Conservation (phyloP, 176 grass and related monocot genomes). For the Urochloa ruziziensis region DNA sequence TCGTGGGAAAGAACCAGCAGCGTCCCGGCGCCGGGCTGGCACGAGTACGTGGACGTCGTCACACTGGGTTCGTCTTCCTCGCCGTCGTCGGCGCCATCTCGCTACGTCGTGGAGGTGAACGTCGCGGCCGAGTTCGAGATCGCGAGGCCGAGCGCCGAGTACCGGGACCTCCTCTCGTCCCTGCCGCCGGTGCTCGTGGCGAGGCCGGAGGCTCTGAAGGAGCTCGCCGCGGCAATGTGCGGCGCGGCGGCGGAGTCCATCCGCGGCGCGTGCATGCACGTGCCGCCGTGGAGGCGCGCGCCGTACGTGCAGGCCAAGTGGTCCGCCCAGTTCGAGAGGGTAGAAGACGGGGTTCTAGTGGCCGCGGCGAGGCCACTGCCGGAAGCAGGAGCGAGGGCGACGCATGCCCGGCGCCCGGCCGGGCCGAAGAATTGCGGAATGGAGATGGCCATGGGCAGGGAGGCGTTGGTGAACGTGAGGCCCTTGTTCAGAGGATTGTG, state of each 20-base stretch:
- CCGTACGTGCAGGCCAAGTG: slow-evolving; percentile 77
- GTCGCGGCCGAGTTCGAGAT: slow-evolving; percentile 66
- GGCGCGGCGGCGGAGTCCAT: slow-evolving; percentile 64
- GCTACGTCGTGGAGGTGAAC: slow-evolving; percentile 78
- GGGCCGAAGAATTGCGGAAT: slow-evolving; percentile 37
- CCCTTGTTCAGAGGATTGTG: slow-evolving; percentile 24
- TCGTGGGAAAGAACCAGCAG: slow-evolving; percentile 47
- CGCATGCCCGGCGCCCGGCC: neutral
- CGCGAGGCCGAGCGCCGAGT: slow-evolving; percentile 60
- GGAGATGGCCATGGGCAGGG: slow-evolving; percentile 22
- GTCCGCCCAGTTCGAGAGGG: slow-evolving; percentile 44
- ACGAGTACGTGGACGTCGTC: slow-evolving; percentile 72
- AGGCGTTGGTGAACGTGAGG: neutral
- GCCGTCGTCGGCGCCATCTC: neutral
- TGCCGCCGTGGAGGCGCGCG: slow-evolving; percentile 73
- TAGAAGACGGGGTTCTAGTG: neutral
- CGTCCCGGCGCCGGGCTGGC: slow-evolving; percentile 26
- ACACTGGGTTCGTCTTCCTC: neutral
- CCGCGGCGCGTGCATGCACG: slow-evolving; percentile 60
- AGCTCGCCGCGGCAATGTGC: slow-evolving; percentile 65
- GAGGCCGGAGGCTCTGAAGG: slow-evolving; percentile 35
- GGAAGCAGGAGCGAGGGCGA: neutral
- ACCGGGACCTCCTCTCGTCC: slow-evolving; percentile 36
- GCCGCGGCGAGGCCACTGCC: neutral
- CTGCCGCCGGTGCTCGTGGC: slow-evolving; percentile 56